Evolutionary conservation across 805 yeast genomes (phyloP), one percentile per base, ranked within the genome.

Genomic region (Saturnispora galanensis): DNA sequence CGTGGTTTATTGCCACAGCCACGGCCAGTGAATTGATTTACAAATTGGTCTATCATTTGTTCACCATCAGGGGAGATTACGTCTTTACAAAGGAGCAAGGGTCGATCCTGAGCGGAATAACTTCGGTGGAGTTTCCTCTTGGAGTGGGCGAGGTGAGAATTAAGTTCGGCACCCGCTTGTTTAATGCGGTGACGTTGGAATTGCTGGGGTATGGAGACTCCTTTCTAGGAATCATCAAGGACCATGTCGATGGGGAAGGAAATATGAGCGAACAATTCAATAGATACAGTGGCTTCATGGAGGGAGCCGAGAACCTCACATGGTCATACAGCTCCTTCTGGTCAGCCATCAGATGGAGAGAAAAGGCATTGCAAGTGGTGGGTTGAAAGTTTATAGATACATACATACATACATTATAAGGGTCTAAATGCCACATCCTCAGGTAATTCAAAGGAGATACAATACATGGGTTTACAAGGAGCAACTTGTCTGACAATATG

Each of bases 391-490:
- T 9, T 18, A 41, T 17, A 35, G 30, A n/a, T 10, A 15, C 21
- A 7, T 18, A 31, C 3, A 39, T 15, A 30, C 11, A 8, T 17
- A 17, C 9, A 11, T 26, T 42, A 32, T 8, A 43, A 2, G 5
- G 46, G 42, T 38, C 46, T 43, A 43, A 79, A 80, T 7, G 84
- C 86, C 43, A 81, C 78, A 47, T 72, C 77, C 52, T 69, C 71
- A 0, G 95, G 94, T 30, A 93, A 69, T 55, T 63, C 62, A 63
- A 89, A 89, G 6, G 88, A 70, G 3, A 87, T 84, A 64, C 97
- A 87, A 59, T 76, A 89, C 98, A 93, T 93, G 31, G 90, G 90
- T 58, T 93, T 93, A 5, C 97, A 86, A 4, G 98, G 98, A 1
- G 98, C 90, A 7, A 93, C 98, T 59, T 80, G 81, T 58, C 99